phyloP scores from a whole-genome alignment of 495 filamentous ascomycete genomes.

The Hyphodiscus hymeniophilus region DNA sequence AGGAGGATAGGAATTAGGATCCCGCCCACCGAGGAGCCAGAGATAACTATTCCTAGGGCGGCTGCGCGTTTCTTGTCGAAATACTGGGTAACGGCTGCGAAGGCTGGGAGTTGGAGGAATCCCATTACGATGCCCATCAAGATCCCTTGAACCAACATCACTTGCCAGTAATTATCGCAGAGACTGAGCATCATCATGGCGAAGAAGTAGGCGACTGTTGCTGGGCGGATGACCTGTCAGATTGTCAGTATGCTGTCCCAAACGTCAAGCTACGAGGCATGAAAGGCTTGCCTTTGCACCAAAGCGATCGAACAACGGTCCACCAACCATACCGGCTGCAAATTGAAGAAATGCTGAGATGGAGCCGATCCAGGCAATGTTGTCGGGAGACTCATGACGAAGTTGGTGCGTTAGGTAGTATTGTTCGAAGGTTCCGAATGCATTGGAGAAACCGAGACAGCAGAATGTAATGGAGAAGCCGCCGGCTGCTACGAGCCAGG shows the following conservation, averaged over 20 bases:
- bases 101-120: constrained; percentile 56
- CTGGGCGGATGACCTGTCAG: constrained; percentile 28
- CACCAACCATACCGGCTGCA: constrained; percentile 32
- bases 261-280: background rate
- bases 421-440: constrained; percentile 54
- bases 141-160: constrained; percentile 68
- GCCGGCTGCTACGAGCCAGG: constrained; percentile 28
- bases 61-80: constrained; percentile 60
- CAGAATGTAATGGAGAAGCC: constrained; percentile 36
- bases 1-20: constrained; percentile 56
- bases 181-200: constrained; percentile 63
- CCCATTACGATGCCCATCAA: constrained; percentile 64
- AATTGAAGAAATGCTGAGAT: constrained; percentile 43
- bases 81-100: constrained; percentile 63
- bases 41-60: constrained; percentile 58
- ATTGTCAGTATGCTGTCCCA: constrained; percentile 23
- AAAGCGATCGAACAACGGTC: constrained; percentile 45
- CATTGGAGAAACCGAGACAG: constrained; percentile 56
- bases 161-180: constrained; percentile 57
- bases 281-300: constrained; percentile 31
- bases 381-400: constrained; percentile 44
- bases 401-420: constrained; percentile 51
- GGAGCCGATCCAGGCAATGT: constrained; percentile 68
- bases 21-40: constrained; percentile 66
- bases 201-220: constrained; percentile 39